These are phyloP conservation scores for Botrytis hyacinthi DNA, from an alignment of 2,329 filamentous ascomycete species.

Conservation along the genomic window DNA sequence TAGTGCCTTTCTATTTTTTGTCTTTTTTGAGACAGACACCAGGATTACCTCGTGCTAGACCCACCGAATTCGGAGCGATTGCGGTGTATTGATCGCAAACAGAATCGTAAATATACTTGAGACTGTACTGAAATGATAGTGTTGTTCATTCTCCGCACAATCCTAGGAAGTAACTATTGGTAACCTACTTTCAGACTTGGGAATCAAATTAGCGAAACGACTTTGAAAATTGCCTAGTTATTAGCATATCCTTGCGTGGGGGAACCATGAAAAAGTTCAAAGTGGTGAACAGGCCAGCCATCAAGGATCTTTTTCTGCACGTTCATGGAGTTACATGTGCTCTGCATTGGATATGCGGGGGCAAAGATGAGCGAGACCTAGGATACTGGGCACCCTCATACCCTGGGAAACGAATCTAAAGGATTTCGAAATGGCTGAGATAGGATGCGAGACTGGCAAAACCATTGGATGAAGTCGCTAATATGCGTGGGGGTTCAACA, in stretches of 20 bases:
- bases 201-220: neutral
- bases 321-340: constrained; percentile 8
- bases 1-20: constrained; percentile 5
- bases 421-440: constrained; percentile 6
- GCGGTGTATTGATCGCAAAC: constrained; percentile 14
- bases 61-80: constrained; percentile 16
- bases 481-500: constrained; percentile 5
- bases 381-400: neutral
- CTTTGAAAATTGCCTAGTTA: neutral
- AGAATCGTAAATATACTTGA: neutral
- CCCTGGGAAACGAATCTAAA: neutral
- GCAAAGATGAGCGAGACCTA: neutral
- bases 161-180: neutral
- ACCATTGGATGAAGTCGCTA: neutral
- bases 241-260: neutral
- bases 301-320: constrained; percentile 12
- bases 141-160: constrained; percentile 12
- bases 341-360: constrained; percentile 12
- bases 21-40: neutral
- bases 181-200: neutral
- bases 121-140: neutral
- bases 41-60: constrained; percentile 12
- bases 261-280: neutral
- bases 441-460: neutral
- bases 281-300: neutral